A percentile compares a stretch with the other conserved stretches of the same genome.
phyloP scores from a whole-genome alignment of 768 basidiomycete genomes.

The Butyriboletus loyo region DNA sequence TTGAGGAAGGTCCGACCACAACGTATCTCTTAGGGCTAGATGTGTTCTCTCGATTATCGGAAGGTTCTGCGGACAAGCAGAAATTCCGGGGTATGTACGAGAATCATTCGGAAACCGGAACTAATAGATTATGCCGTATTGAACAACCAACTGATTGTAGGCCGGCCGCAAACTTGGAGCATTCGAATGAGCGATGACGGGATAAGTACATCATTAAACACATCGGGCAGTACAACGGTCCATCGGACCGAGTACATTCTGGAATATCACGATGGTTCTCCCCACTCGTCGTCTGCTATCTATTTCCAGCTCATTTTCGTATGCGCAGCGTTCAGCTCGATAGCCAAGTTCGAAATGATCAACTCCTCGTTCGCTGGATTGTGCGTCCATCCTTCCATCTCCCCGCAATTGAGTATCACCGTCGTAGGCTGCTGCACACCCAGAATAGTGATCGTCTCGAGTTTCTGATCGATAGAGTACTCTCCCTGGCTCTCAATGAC shows the following conservation, averaged over 20 bases:
- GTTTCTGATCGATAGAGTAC: conserved; percentile 37
- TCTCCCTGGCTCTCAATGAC: conserved; percentile 34
- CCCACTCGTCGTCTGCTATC: background rate
- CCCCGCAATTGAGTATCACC: conserved; percentile 40
- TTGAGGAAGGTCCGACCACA: no score
- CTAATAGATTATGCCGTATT: no score
- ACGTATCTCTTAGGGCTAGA: no score
- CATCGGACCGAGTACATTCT: background rate
- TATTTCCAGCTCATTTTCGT: no score
- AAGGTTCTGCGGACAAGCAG: no score
- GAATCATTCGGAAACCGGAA: no score
- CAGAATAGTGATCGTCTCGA: conserved; percentile 58
- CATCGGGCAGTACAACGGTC: background rate
- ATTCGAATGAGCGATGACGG: no score
- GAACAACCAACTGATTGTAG: no score
- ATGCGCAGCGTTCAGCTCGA: conserved; percentile 41
- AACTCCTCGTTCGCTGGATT: conserved; percentile 38
- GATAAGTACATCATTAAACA: background rate
- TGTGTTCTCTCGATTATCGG: no score
- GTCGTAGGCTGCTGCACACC: conserved; percentile 44
- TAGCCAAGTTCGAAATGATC: no score
- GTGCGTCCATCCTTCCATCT: conserved; percentile 40
- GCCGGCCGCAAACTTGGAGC: no score
- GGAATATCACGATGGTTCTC: background rate
- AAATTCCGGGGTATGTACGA: no score